Base-by-base conservation (phyloP, 805 yeast species). In the Blastobotrys muscicola region DNA sequence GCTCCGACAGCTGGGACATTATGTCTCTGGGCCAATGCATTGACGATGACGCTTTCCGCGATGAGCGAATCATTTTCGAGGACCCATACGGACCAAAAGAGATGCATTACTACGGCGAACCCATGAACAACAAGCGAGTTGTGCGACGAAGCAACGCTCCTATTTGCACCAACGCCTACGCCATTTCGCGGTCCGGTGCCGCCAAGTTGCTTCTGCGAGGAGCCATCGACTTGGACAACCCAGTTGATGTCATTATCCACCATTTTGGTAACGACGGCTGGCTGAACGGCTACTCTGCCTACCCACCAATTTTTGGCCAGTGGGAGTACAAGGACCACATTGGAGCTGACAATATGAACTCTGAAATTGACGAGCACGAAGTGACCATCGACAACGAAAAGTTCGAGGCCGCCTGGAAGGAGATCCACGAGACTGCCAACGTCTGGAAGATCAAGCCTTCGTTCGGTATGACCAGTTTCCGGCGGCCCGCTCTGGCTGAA, bases 121-220 rank as follows among this genome's bases (percentile, higher is more conserved):
- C 26, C 7, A 26, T 48, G 36, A 26, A 12, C n/a, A 29, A 40
- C 11, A 34, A 46, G 14, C 35, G 51, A 15, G 45, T 44, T 3
- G 39, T 48, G 3, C 40, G 49, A n/a, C 13, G 47, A 26, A n/a
- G 37, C 29, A 41, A 38, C 7, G n/a, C n/a, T 9, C 40, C 42
- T 7, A 43, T 43, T 3, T 44, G 50, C 36, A 45, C 50, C 2
- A 41, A 32, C 13, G 50, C 46, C 9, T 47, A 47, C 35, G 50
- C 50, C 8, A 33, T 47, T 9, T 37, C 45, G 8, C 40, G 30
- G 26, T 8, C 29, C 6, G 50, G 50, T 11, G 50, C 50, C 4
- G n/a, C 12, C 9, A 47, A 47, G 38, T 35, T 47, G 26, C 42
- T 47, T 10, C 30, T 44, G 11, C 20, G 48, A 10, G 29, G 30